Evolutionary conservation across 305 asterid genomes (phyloP).

Genomic region (Coffea humblotiana): DNA sequence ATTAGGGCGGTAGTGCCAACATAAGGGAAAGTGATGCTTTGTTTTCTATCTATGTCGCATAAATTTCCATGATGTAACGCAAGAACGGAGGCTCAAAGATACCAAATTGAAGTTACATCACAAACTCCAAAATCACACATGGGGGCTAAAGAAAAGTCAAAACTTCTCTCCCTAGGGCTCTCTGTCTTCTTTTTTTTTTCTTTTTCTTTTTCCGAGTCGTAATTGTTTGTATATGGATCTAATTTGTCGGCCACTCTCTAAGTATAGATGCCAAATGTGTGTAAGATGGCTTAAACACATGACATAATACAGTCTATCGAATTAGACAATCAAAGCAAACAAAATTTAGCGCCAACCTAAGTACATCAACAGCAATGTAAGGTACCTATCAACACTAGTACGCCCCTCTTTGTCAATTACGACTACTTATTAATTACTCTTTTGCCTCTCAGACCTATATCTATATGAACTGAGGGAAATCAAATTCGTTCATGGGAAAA

Average conservation of each 20-base stretch:
- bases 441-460: neutral
- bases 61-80: neutral
- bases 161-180: neutral
- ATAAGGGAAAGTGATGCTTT: neutral
- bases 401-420: neutral
- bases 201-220: neutral
- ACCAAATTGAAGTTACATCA: neutral
- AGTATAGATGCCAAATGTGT: neutral
- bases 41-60: neutral
- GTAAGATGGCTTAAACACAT: neutral
- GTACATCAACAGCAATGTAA: neutral
- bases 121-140: neutral
- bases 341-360: neutral
- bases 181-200: neutral
- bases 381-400: neutral
- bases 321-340: neutral
- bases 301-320: neutral
- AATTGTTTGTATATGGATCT: neutral
- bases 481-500: neutral
- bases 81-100: neutral
- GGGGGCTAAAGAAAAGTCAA: neutral
- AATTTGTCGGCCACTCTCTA: constrained; percentile 8
- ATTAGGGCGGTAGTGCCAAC: neutral
- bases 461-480: no score
- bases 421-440: neutral